Base-by-base conservation (phyloP, 352 stramenopile species). In the Phytopythium cucurbitacearum region DNA sequence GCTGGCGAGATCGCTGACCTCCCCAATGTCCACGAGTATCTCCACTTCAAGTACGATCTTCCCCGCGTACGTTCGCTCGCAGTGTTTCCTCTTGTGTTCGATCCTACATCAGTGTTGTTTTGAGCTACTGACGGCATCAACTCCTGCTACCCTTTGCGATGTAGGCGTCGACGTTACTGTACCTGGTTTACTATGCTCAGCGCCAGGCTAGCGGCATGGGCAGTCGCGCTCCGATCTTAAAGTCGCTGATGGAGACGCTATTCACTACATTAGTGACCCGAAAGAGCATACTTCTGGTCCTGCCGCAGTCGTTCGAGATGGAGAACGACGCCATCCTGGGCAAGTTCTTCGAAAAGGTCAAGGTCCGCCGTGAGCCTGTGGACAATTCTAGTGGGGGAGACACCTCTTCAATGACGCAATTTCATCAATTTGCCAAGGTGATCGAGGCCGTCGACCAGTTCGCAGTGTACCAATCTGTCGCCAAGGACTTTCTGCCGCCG, bases 181-280 rank as follows among this genome's bases (percentile, higher is more conserved):
- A 82, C 43, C 47, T 90, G 38, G 67, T 62, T 37, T 78, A 81
- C 51, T 79, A 84, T 55, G 80, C 77, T 11, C 73, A 83, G 35
- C 69, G 73, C 2, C 72, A 83, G 44, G 56, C 61, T 32, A 49
- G 51, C 33, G 64, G 64, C 3, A 53, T 44, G 39, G 60, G 64
- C 0, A 71, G 46, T 52, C 66, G 72, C 13, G 40, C 68, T 8
- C 65, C 72, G 3, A 65, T 86, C 38, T 61, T 90, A 9, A 68
- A 73, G 35, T 59, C 85, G 21, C 45, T 90, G n/a, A 60, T 90
- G 7, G 65, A 87, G 21, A 70, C 76, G 0, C 55, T 71, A 38
- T 88, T 80, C 52, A 59, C 59, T 33, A 71, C 73, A 8, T 51
- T 87, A 41, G 56, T 67, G 21, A 80, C 62, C 15, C 69, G 67